Evolutionary conservation across 2,329 filamentous ascomycete genomes (phyloP), one percentile per base, ranked within the genome.

Genomic region (Didymella keratinophila): DNA sequence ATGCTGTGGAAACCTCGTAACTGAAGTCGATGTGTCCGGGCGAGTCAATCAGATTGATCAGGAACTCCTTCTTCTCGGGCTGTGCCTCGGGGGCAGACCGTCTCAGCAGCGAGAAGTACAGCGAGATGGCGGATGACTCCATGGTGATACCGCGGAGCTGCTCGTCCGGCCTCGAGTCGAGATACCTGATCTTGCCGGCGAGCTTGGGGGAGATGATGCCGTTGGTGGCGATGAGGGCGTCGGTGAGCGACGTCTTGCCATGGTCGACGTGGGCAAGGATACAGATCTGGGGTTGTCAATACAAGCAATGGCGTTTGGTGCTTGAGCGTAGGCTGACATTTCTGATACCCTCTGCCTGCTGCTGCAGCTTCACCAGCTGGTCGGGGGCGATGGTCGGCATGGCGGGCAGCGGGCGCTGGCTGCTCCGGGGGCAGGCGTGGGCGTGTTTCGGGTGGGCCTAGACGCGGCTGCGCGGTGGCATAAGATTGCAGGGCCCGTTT

Each of bases 21-120:
- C 93, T 97, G 77, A 99, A 99, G 78, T 99, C 95, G 64, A 99
- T 98, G 76, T 99, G 95, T 2, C 95, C 95, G 0, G 95, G 95
- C 1, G 95, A 98, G 79, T 99, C 95, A 73, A 99, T 99, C 57
- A 99, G 80, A 76, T 99, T 99, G 80, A 99, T 92, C 62, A 99
- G 83, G 73, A 97, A 97, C 77, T 99, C 94, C 73, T 92, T 92
- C 20, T 90, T 84, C 69, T 89, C 85, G 0, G 92, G 89, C 14
- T 82, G 73, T 6, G 86, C 86, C 16, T 92, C 88, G 2, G 89
- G 88, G 1, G 86, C 82, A 36, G 86, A 81, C 66, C 92, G 87
- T 66, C 93, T 86, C 52, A 96, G 81, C 85, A 98, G 92, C 34
- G 93, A 96, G 77, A 99, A 99, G 79, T 91, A 96, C 32, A 99